Percentiles rank a stretch among this genome's conserved stretches.
Conservation (phyloP, 2,329 filamentous ascomycete genomes). For the Monosporascus sp. region DNA sequence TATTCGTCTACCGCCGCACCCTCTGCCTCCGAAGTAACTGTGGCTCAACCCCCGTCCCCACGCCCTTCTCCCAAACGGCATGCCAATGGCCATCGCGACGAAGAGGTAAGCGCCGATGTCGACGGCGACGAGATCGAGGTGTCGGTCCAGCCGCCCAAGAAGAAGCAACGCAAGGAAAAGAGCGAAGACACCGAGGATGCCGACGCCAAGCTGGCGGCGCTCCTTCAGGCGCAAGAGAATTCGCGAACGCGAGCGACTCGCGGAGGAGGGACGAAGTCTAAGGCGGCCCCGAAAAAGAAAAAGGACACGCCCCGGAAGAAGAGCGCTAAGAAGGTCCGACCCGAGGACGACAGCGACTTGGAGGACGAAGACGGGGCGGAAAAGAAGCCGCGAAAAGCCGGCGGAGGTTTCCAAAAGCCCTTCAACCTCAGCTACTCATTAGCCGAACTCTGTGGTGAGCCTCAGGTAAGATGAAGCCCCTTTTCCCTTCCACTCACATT, state of each 20-base stretch:
- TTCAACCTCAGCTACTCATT: slow-evolving; percentile 69
- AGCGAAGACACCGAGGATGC: slow-evolving; percentile 61
- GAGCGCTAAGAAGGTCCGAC: slow-evolving; percentile 67
- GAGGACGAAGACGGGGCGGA: slow-evolving; percentile 54
- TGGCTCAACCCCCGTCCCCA: slow-evolving; percentile 14
- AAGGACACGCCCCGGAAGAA: slow-evolving; percentile 61
- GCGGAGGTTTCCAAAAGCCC: slow-evolving; percentile 88
- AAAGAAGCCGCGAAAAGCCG: slow-evolving; percentile 70
- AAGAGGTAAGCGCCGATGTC: slow-evolving; percentile 23
- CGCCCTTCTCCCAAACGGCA: slow-evolving; percentile 17
- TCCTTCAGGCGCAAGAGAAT: slow-evolving; percentile 91
- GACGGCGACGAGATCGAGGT: slow-evolving; percentile 40
- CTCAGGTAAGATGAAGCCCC: slow-evolving; percentile 45
- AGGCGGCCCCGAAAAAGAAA: slow-evolving; percentile 55
- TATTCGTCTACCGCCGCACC: slow-evolving; percentile 46
- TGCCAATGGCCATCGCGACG: slow-evolving; percentile 24
- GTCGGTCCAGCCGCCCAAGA: slow-evolving; percentile 45
- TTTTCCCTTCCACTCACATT: background rate
- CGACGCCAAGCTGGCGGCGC: slow-evolving; percentile 81
- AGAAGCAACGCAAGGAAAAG: slow-evolving; percentile 61
- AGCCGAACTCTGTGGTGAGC: slow-evolving; percentile 63
- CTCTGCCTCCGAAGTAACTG: slow-evolving; percentile 8
- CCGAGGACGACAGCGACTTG: slow-evolving; percentile 74
- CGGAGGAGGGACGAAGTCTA: slow-evolving; percentile 56
- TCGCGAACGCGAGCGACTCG: slow-evolving; percentile 68